Percentiles rank a stretch among this genome's conserved stretches.
Conservation (phyloP, 768 basidiomycete species). For the Pleurotus tuoliensis region DNA sequence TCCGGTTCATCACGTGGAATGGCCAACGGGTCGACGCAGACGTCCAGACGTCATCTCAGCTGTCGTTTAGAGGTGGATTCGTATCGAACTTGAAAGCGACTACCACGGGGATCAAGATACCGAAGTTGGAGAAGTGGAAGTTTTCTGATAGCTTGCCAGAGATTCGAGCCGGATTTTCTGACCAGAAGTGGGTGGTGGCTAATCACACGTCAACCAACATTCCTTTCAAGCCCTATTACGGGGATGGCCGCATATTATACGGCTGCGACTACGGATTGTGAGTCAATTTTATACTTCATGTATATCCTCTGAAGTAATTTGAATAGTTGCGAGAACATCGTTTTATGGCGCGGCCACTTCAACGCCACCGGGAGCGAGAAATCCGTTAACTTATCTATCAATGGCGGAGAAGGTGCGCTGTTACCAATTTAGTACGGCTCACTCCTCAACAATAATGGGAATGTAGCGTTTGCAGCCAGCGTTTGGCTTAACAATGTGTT, state of each 20-base stretch:
- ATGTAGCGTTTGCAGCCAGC: constrained; percentile 69
- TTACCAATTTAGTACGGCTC: neutral
- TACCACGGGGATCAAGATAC: constrained; percentile 32
- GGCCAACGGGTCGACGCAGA: constrained; percentile 42
- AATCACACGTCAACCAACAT: constrained; percentile 74
- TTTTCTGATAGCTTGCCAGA: constrained; percentile 78
- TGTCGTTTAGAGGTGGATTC: constrained; percentile 42
- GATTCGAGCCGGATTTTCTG: constrained; percentile 51
- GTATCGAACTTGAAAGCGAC: constrained; percentile 28
- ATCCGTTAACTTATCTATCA: constrained; percentile 71
- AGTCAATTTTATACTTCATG: constrained; percentile 18
- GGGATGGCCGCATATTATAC: constrained; percentile 72
- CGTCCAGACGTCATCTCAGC: constrained; percentile 21
- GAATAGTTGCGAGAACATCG: constrained; percentile 73
- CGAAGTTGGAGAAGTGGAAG: constrained; percentile 62
- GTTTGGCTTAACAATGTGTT: constrained; percentile 78
- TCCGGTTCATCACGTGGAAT: constrained; percentile 70
- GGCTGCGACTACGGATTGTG: constrained; percentile 88
- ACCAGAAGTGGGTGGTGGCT: constrained; percentile 61
- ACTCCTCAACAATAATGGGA: neutral
- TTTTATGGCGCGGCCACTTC: constrained; percentile 84
- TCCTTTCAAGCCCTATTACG: constrained; percentile 64
- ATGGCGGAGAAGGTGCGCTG: constrained; percentile 68
- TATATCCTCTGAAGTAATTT: neutral
- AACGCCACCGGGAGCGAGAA: constrained; percentile 53